A percentile compares a stretch with the other conserved stretches of the same genome.
Conservation (phyloP, 352 stramenopile species). For the Peronospora farinosa region DNA sequence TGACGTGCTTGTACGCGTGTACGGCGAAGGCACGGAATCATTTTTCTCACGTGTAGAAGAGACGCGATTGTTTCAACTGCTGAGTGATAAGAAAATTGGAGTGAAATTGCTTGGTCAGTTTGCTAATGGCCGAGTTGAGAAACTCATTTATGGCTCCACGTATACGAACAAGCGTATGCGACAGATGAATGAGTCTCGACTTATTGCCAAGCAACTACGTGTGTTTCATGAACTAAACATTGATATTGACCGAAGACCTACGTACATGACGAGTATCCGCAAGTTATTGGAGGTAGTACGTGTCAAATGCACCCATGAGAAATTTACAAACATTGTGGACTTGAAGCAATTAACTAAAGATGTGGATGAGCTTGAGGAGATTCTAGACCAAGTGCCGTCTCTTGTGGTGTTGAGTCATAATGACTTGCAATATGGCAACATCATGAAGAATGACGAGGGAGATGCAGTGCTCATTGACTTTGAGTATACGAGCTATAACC, state of each 20-base stretch:
- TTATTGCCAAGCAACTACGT: conserved; percentile 62
- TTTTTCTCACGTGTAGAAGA: conserved; percentile 79
- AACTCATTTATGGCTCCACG: conserved; percentile 63
- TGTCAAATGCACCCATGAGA: conserved; percentile 42
- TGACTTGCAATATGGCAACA: conserved; percentile 91
- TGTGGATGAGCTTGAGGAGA: conserved; percentile 49
- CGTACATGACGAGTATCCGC: conserved; percentile 51
- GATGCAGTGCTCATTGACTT: conserved; percentile 89
- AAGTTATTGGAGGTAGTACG: conserved; percentile 55
- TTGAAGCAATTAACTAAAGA: conserved; percentile 38
- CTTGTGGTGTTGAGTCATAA: conserved; percentile 88
- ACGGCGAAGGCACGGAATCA: conserved; percentile 71
- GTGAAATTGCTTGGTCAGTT: conserved; percentile 75
- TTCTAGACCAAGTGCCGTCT: conserved; percentile 53
- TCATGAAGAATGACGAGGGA: conserved; percentile 68
- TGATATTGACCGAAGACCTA: conserved; percentile 50
- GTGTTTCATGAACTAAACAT: conserved; percentile 68
- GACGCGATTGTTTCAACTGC: conserved; percentile 66
- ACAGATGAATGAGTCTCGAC: conserved; percentile 32
- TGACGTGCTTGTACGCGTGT: conserved; percentile 75
- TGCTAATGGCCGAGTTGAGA: conserved; percentile 65
- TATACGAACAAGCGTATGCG: conserved; percentile 72
- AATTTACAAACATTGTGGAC: conserved; percentile 44
- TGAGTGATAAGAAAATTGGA: conserved; percentile 65
- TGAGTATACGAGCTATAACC: conserved; percentile 92